Percentiles rank a stretch among this genome's conserved stretches.
These are phyloP conservation scores for Botryotinia globosa DNA, from an alignment of 2,329 filamentous ascomycete genomes.

Conservation along the genomic window DNA sequence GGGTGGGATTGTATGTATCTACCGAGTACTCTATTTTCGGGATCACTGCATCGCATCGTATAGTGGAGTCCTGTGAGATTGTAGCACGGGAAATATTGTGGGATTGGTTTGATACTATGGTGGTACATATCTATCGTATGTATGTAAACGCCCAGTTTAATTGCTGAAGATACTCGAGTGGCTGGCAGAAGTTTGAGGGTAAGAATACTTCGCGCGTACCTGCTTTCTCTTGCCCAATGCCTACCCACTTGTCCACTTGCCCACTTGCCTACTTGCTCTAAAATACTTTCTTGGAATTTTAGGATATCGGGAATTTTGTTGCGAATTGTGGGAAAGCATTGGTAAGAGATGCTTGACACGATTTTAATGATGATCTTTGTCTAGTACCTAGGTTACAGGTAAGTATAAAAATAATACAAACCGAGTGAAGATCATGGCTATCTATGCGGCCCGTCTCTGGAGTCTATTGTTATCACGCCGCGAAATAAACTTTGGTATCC, in stretches of 20 bases:
- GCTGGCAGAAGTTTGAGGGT: not conserved
- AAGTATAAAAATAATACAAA: not conserved
- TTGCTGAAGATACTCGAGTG: slow-evolving; percentile 9
- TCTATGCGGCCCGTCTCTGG: slow-evolving; percentile 6
- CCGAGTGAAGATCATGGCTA: not conserved
- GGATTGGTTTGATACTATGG: not conserved
- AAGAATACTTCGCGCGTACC: slow-evolving; percentile 12
- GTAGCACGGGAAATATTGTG: not conserved
- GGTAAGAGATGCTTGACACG: slow-evolving; percentile 3
- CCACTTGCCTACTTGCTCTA: not conserved
- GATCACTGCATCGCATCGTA: slow-evolving; percentile 16
- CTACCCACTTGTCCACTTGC: not conserved
- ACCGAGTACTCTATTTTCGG: slow-evolving; percentile 14
- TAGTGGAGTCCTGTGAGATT: not conserved
- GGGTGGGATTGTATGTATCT: slow-evolving; percentile 8
- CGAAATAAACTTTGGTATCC: not conserved
- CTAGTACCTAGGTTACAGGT: too few species aligned
- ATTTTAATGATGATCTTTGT: slow-evolving; percentile 1
- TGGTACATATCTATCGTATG: not conserved
- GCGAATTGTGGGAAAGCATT: slow-evolving; percentile 17
- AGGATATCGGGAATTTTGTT: slow-evolving; percentile 17
- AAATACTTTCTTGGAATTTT: not conserved
- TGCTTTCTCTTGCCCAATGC: not conserved
- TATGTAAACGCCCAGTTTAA: slow-evolving; percentile 17
- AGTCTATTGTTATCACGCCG: slow-evolving; percentile 1